Conservation (phyloP, 805 yeast genomes). For the Ogataea corticis region DNA sequence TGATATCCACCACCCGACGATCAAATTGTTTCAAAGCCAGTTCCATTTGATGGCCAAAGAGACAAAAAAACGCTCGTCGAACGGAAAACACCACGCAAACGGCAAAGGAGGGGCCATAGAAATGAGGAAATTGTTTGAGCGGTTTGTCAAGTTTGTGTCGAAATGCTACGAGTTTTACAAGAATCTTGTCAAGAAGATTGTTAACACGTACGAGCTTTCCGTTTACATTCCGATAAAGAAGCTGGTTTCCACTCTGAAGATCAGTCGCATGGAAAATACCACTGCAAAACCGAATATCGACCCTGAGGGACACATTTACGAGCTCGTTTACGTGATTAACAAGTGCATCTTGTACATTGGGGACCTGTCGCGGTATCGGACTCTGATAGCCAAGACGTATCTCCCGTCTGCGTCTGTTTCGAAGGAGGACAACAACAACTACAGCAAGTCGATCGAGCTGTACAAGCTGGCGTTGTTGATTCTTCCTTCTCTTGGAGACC, state of each 20-base stretch:
- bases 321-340: conserved; percentile 45
- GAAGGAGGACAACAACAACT: conserved; percentile 41
- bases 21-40: conserved; percentile 53
- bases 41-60: conserved; percentile 24
- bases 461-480: conserved; percentile 56
- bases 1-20: conserved; percentile 62
- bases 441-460: conserved; percentile 44
- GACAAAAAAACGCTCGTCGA: conserved; percentile 22
- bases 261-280: conserved; percentile 1
- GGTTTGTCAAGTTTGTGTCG: conserved; percentile 49
- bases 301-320: conserved; percentile 16
- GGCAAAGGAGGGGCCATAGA: conserved; percentile 41
- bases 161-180: conserved; percentile 50
- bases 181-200: conserved; percentile 41
- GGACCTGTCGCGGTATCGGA: conserved; percentile 57
- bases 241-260: conserved; percentile 31
- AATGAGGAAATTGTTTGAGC: conserved; percentile 54
- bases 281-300: neutral
- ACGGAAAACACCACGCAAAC: conserved; percentile 11
- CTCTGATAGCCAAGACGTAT: conserved; percentile 47
- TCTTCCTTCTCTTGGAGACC: conserved; percentile 70
- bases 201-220: conserved; percentile 40
- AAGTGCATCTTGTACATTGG: conserved; percentile 56
- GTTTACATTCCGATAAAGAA: conserved; percentile 36
- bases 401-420: conserved; percentile 34